Base-by-base conservation (phyloP, 371 early-diverging fungal species). In the Rhizopus delemar region DNA sequence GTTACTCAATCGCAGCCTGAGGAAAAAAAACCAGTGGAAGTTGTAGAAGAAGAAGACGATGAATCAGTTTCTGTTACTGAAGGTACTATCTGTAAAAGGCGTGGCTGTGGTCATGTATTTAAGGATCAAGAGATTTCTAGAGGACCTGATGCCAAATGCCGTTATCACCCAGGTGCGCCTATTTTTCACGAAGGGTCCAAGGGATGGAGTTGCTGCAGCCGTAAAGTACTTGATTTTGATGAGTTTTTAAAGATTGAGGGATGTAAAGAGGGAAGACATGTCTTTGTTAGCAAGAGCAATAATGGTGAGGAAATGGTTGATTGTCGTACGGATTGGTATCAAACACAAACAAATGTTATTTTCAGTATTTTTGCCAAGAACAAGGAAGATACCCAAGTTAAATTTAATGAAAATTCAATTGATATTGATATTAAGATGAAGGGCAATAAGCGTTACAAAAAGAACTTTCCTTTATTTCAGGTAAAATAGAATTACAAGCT, bases 191-290 rank as follows among this genome's bases (percentile, higher is more conserved):
- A 95, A 70, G 94, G 94, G 5, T 90, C 89, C 55, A 93, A 96
- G 75, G 93, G 93, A n/a, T 94, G 91, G 91, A 83, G 86, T 41
- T 93, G 93, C 72, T 94, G 94, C 69, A 75, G 86, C 51, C 85
- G 91, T 36, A 84, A 91, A 62, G 97, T 95, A 3, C 85, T 96
- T 13, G 98, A 97, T 74, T 98, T 97, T 83, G 98, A 98, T 41
- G 97, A 96, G 69, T 97, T 98, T 60, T 75, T 97, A 62, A 95
- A 90, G 69, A 93, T 98, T 70, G 78, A 81, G 56, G 98, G 98
- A 22, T 98, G 98, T 78, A 83, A 71, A 13, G 90, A 90, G 45
- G 86, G 84, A 56, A 79, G 83, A 63, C 98, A 98, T 74, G 69
- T 94, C 63, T 98, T 96, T 80, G 79, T 83, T 41, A 79, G 79